A percentile compares a stretch with the other conserved stretches of the same genome.
Evolutionary conservation across 176 grass and related monocot genomes (phyloP).

Genomic region (Carex myosuroides): DNA sequence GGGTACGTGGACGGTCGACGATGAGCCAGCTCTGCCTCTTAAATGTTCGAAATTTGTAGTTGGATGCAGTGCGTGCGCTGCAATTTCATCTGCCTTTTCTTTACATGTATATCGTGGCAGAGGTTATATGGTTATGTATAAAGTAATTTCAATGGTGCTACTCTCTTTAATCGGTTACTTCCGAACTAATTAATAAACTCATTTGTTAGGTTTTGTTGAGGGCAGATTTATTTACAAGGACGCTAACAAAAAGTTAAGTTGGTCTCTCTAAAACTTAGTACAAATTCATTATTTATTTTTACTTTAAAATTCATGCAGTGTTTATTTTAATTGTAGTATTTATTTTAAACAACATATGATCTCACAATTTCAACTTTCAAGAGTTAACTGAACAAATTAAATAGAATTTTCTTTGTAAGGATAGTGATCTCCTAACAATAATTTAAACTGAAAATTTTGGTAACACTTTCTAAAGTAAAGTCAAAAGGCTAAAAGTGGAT

Average conservation of each 20-base stretch:
- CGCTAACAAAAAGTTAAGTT: no score
- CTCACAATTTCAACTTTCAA: no score
- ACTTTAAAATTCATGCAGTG: no score
- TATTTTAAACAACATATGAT: background rate
- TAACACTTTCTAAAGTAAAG: no score
- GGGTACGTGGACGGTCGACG: background rate
- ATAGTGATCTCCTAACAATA: no score
- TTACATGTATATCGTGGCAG: background rate
- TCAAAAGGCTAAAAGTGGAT: no score
- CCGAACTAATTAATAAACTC: background rate
- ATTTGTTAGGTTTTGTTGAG: slow-evolving; percentile 3
- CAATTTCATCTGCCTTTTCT: background rate
- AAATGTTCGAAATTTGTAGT: slow-evolving; percentile 6
- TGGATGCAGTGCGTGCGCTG: background rate
- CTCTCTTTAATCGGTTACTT: background rate
- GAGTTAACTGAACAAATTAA: background rate
- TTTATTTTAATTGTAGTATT: background rate
- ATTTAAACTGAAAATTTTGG: no score
- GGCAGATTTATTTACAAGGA: no score
- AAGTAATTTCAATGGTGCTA: background rate
- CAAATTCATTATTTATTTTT: no score
- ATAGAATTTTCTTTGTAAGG: background rate
- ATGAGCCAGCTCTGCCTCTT: slow-evolving; percentile 12
- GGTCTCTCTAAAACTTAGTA: no score
- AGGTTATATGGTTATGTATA: background rate